Percentiles rank a stretch among this genome's conserved stretches.
phyloP scores from a whole-genome alignment of 1,284 basidiomycete species.

The Ganoderma leucocontextum region DNA sequence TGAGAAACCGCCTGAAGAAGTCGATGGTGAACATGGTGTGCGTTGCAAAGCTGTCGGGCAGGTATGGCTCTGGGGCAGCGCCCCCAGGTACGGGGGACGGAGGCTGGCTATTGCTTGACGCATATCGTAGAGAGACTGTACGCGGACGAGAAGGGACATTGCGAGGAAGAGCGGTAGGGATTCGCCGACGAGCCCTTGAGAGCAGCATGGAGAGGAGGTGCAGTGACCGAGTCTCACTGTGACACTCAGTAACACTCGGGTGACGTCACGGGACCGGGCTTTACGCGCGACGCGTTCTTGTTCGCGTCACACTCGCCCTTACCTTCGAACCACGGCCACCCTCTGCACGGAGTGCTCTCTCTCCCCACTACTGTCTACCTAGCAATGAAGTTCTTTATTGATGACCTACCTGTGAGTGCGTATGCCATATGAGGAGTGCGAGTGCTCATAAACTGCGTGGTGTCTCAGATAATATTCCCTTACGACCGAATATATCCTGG shows the following conservation, averaged over 20 bases:
- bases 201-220: constrained; percentile 32
- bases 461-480: constrained; percentile 83
- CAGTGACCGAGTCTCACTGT: constrained; percentile 25
- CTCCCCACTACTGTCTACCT: constrained; percentile 7
- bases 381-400: constrained; percentile 95
- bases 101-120: constrained; percentile 19
- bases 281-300: constrained; percentile 26
- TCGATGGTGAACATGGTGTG: constrained; percentile 47
- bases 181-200: constrained; percentile 30
- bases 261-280: constrained; percentile 21
- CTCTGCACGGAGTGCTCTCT: constrained; percentile 8
- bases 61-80: constrained; percentile 27
- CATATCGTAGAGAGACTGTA: constrained; percentile 22
- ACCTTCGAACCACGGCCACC: constrained; percentile 29
- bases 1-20: constrained; percentile 50
- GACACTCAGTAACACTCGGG: constrained; percentile 20
- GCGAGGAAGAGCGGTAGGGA: constrained; percentile 23
- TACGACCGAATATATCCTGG: constrained; percentile 92
- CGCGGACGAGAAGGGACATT: constrained; percentile 15
- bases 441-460: background rate
- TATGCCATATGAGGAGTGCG: no score
- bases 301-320: constrained; percentile 20
- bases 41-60: constrained; percentile 47
- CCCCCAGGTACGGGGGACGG: constrained; percentile 26
- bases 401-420: constrained; percentile 83